These are phyloP conservation scores for Yamadazyma buinensis DNA, from an alignment of 1,139 yeast genomes.

Conservation along the genomic window DNA sequence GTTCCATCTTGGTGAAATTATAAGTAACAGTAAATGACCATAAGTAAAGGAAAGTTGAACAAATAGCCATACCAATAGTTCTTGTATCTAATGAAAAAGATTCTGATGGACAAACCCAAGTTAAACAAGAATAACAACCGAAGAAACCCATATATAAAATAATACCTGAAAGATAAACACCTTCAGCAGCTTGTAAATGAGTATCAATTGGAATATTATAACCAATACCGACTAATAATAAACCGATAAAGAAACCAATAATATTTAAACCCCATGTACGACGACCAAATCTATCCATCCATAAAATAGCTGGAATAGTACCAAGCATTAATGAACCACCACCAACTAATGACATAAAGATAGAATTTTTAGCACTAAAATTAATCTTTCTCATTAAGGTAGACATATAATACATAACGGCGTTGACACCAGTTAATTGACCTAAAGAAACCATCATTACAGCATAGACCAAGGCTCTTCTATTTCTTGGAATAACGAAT, in stretches of 20 bases:
- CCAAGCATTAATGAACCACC: conserved; percentile 36
- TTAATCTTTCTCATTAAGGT: conserved; percentile 30
- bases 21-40: conserved; percentile 76
- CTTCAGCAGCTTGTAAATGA: conserved; percentile 50
- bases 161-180: too few relatives aligned
- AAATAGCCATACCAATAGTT: conserved; percentile 75
- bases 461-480: too few relatives aligned
- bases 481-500: conserved; percentile 11
- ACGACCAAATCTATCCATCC: conserved; percentile 36
- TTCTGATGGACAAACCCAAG: conserved; percentile 75
- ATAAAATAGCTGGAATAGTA: conserved; percentile 36
- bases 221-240: conserved; percentile 53
- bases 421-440: conserved; percentile 73
- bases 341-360: conserved; percentile 35
- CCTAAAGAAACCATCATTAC: conserved; percentile 41
- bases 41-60: conserved; percentile 75
- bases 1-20: conserved; percentile 48
- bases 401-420: conserved; percentile 57
- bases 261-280: conserved; percentile 55
- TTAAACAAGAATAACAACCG: conserved; percentile 72
- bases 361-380: conserved; percentile 44
- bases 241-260: conserved; percentile 34
- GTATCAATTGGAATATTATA: conserved; percentile 36
- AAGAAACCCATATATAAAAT: conserved; percentile 21
- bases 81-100: conserved; percentile 75